phyloP scores from a whole-genome alignment of 2,329 filamentous ascomycete species.

The Colletotrichum agaves region DNA sequence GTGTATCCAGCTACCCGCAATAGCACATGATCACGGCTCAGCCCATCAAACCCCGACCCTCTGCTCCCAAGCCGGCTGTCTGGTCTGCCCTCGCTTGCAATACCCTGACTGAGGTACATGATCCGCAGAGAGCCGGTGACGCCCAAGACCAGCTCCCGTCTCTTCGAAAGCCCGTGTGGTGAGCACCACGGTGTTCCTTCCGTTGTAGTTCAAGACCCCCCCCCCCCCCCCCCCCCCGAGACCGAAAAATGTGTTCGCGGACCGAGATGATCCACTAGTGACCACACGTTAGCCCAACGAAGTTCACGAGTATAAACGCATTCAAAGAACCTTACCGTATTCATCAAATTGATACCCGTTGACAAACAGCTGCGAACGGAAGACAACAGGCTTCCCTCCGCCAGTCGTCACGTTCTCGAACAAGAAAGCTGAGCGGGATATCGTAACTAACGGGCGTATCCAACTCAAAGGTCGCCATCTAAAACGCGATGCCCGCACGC shows the following conservation, averaged over 20 bases:
- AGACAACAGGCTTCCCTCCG: constrained; percentile 42
- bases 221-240: constrained; percentile 71
- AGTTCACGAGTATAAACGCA: too few relatives aligned
- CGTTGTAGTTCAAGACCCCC: constrained; percentile 74
- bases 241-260: constrained; percentile 76
- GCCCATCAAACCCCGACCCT: constrained; percentile 53
- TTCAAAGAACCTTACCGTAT: constrained; percentile 36
- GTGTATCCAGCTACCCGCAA: too few relatives aligned
- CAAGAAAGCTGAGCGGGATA: constrained; percentile 64
- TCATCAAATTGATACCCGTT: constrained; percentile 75
- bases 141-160: constrained; percentile 55
- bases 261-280: constrained; percentile 68
- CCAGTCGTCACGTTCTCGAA: constrained; percentile 57
- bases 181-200: constrained; percentile 72
- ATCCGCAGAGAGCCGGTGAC: neutral
- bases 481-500: constrained; percentile 65
- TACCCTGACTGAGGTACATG: constrained; percentile 47
- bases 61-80: constrained; percentile 54
- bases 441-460: constrained; percentile 64
- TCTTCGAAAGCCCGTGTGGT: constrained; percentile 71
- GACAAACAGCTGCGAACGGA: constrained; percentile 71
- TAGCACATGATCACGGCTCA: too few relatives aligned
- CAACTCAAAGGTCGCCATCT: constrained; percentile 64
- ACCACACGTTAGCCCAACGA: neutral
- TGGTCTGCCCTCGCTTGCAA: constrained; percentile 51